A percentile compares a stretch with the other conserved stretches of the same genome.
Conservation (phyloP, 176 grass and related monocot species). For the Musa schizocarpa region DNA sequence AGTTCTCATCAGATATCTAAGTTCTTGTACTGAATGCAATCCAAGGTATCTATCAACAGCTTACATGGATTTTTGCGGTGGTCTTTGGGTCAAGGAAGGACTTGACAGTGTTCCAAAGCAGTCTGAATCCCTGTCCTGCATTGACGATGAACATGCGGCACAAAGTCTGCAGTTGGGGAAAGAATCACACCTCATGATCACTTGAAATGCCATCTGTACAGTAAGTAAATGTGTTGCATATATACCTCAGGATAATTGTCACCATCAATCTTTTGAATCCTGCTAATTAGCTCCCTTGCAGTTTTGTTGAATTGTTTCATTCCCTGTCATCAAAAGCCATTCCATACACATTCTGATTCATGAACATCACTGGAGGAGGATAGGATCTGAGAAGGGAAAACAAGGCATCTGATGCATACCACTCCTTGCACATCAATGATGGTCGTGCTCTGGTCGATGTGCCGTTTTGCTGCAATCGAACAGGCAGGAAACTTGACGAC, state of each 20-base stretch:
- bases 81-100: conserved; percentile 97
- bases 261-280: conserved; percentile 88
- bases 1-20: conserved; percentile 15
- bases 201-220: background rate
- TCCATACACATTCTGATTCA: too few relatives aligned
- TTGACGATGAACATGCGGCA: conserved; percentile 99
- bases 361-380: too few relatives aligned
- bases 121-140: conserved; percentile 86
- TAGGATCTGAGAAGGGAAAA: too few relatives aligned
- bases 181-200: too few relatives aligned
- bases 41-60: background rate
- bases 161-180: conserved; percentile 44
- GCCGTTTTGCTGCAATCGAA: conserved; percentile 65
- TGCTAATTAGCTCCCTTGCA: conserved; percentile 75
- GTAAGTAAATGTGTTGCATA: background rate
- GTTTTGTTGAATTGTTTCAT: conserved; percentile 93
- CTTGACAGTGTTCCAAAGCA: conserved; percentile 91
- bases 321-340: conserved; percentile 27
- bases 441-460: conserved; percentile 96
- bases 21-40: background rate
- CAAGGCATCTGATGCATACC: conserved; percentile 27
- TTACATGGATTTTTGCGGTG: conserved; percentile 91
- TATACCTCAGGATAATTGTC: conserved; percentile 93
- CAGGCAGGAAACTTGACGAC: conserved; percentile 91
- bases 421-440: conserved; percentile 98